phyloP scores from a whole-genome alignment of 768 basidiomycete genomes.

The Coprinellus aureogranulatus region DNA sequence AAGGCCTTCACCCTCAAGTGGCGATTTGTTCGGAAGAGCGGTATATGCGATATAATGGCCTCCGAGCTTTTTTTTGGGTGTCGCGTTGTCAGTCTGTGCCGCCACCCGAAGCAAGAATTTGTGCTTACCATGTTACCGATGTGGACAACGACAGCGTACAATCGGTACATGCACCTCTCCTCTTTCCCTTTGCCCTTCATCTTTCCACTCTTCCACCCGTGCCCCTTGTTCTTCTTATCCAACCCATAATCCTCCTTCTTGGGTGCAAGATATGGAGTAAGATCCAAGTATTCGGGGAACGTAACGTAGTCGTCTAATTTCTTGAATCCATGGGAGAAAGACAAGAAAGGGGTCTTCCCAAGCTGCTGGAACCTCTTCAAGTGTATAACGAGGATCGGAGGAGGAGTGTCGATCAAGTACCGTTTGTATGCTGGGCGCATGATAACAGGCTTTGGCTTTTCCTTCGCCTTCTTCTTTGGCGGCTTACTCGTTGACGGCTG shows the following conservation, averaged over 20 bases:
- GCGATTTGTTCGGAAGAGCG: constrained; percentile 52
- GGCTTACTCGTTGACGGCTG: constrained; percentile 1
- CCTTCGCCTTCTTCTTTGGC: constrained; percentile 25
- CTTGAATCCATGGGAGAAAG: constrained; percentile 72
- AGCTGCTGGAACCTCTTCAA: constrained; percentile 93
- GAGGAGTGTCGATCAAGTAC: constrained; percentile 83
- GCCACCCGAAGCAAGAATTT: constrained; percentile 13
- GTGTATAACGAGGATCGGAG: constrained; percentile 88
- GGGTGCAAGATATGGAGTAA: constrained; percentile 85
- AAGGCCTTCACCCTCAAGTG: constrained; percentile 10
- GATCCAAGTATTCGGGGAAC: constrained; percentile 84
- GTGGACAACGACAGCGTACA: constrained; percentile 84
- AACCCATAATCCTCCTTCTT: constrained; percentile 68
- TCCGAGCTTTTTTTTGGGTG: constrained; percentile 64
- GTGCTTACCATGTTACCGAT: constrained; percentile 85
- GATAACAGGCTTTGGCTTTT: constrained; percentile 61
- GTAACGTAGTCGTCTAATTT: constrained; percentile 90
- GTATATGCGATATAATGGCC: constrained; percentile 90
- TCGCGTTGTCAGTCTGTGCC: constrained; percentile 10
- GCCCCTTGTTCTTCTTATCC: constrained; percentile 13
- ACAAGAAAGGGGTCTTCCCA: constrained; percentile 56
- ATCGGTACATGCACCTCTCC: constrained; percentile 37
- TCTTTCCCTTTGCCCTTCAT: constrained; percentile 11
- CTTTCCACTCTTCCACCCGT: constrained; percentile 5
- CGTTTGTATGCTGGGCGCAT: constrained; percentile 89